Percentiles rank a stretch among this genome's conserved stretches.
phyloP scores from a whole-genome alignment of 164 flowering plant genomes.

The Macadamia tetraphylla region DNA sequence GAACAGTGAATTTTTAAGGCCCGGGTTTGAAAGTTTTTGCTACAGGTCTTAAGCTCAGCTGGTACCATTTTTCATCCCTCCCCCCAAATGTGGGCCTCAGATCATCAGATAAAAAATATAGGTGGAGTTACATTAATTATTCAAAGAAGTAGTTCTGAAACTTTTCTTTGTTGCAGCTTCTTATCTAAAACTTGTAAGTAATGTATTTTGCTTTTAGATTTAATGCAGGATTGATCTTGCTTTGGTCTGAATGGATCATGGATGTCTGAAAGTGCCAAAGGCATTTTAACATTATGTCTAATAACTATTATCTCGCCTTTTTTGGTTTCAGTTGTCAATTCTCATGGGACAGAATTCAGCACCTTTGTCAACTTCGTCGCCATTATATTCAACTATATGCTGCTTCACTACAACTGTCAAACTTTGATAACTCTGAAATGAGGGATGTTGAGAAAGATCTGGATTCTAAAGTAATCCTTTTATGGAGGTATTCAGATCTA shows the following conservation, averaged over 20 bases:
- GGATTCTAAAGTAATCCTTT: conserved; percentile 86
- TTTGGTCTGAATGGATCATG: too few relatives aligned
- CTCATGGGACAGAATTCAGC: conserved; percentile 81
- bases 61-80: too few relatives aligned
- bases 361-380: conserved; percentile 80
- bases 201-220: neutral
- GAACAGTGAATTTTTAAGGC: too few relatives aligned
- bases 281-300: neutral
- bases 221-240: neutral
- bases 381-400: conserved; percentile 88
- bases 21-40: too few relatives aligned
- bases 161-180: too few relatives aligned
- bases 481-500: conserved; percentile 75
- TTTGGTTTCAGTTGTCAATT: conserved; percentile 58
- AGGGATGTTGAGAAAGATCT: conserved; percentile 86
- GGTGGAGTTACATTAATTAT: too few relatives aligned
- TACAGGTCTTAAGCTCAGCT: too few relatives aligned
- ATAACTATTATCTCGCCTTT: conserved; percentile 13
- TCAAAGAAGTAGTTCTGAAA: too few relatives aligned
- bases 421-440: conserved; percentile 39
- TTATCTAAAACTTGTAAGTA: too few relatives aligned
- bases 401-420: conserved; percentile 49
- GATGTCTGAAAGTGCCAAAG: neutral
- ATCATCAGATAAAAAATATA: too few relatives aligned
- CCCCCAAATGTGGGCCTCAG: too few relatives aligned